Conservation (phyloP, 805 yeast species). For the Barnettozyma botsteinii region DNA sequence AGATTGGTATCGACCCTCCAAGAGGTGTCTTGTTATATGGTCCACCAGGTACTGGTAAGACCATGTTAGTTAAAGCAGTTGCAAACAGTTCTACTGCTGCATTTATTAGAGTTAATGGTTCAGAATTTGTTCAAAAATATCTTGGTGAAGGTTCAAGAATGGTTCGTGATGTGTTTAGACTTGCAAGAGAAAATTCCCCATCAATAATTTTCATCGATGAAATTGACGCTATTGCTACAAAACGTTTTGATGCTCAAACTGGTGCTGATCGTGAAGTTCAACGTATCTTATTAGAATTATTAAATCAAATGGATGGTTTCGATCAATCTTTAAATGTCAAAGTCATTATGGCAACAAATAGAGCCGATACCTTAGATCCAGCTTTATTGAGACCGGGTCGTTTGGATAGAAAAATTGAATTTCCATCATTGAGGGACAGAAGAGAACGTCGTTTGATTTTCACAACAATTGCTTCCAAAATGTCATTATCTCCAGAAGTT, state of each 20-base stretch:
- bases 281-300: conserved; percentile 89
- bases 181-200: conserved; percentile 97
- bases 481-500: conserved; percentile 97
- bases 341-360: conserved; percentile 98
- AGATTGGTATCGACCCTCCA: conserved; percentile 98
- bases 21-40: conserved; percentile 96
- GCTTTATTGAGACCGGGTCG: conserved; percentile 98
- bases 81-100: conserved; percentile 96
- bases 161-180: conserved; percentile 97
- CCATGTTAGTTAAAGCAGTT: conserved; percentile 98
- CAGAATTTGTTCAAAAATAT: conserved; percentile 97
- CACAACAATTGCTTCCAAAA: conserved; percentile 91
- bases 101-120: conserved; percentile 94
- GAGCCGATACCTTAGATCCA: conserved; percentile 99
- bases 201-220: conserved; percentile 97
- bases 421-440: conserved; percentile 93
- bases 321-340: conserved; percentile 94
- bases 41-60: conserved; percentile 99
- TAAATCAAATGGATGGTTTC: conserved; percentile 99
- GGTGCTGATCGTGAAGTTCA: conserved; percentile 99
- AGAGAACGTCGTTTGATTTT: conserved; percentile 96
- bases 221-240: conserved; percentile 98
- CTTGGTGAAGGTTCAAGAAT: conserved; percentile 99
- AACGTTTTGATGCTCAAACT: conserved; percentile 98
- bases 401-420: conserved; percentile 95